Percentiles rank a stretch among this genome's conserved stretches.
These are phyloP conservation scores for Penicillium sp. DNA, from an alignment of 2,329 filamentous ascomycete species.

Conservation along the genomic window DNA sequence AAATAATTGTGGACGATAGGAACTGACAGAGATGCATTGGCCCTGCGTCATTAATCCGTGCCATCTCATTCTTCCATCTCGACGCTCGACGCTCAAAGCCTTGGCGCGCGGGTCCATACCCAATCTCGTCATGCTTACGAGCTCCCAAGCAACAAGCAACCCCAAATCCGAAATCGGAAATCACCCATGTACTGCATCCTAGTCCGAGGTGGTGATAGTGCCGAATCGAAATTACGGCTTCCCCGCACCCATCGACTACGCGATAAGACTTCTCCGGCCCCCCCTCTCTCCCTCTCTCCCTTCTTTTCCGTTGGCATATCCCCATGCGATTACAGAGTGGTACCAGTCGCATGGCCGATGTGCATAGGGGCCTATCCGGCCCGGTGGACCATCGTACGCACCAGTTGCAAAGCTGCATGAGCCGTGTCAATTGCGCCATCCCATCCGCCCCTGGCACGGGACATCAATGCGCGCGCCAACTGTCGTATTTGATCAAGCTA, in stretches of 20 bases:
- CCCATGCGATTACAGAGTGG: no score
- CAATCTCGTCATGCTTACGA: conserved; percentile 8
- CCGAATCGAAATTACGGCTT: conserved; percentile 7
- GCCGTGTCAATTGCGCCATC: conserved; percentile 21
- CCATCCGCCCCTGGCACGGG: conserved; percentile 12
- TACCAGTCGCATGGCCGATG: no score
- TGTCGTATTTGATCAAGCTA: conserved; percentile 1
- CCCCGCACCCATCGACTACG: conserved; percentile 27
- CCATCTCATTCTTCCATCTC: not conserved
- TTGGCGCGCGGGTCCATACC: conserved; percentile 14
- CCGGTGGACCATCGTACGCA: conserved; percentile 7
- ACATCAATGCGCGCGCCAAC: conserved; percentile 8
- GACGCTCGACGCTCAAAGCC: not conserved
- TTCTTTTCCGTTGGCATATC: not conserved
- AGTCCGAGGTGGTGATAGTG: not conserved
- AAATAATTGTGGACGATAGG: not conserved
- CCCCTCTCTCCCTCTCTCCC: not conserved
- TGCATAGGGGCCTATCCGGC: not conserved
- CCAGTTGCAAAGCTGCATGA: conserved; percentile 4
- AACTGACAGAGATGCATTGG: not conserved
- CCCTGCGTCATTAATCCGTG: not conserved
- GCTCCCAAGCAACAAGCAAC: not conserved
- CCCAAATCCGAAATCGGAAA: not conserved
- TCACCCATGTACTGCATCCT: not conserved
- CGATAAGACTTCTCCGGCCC: conserved; percentile 18